These are phyloP conservation scores for Ophiocordyceps unilateralis DNA, from an alignment of 2,329 filamentous ascomycete genomes.

Conservation along the genomic window DNA sequence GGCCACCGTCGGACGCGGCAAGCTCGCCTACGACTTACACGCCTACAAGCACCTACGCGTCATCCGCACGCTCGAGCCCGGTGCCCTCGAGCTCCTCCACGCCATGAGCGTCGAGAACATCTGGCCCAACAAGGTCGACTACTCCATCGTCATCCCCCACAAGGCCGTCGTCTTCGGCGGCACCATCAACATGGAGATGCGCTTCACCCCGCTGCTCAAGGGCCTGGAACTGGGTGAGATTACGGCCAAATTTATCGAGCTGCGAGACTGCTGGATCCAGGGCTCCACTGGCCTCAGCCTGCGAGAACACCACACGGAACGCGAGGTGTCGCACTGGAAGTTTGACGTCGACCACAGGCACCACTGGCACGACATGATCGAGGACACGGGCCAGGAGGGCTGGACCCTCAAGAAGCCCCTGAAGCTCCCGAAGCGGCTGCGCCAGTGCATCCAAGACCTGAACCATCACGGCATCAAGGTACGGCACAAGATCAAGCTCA, in stretches of 20 bases:
- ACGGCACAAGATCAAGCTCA: conserved; percentile 81
- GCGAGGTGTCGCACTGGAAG: conserved; percentile 44
- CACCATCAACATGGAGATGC: conserved; percentile 67
- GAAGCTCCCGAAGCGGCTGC: conserved; percentile 66
- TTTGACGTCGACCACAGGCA: conserved; percentile 37
- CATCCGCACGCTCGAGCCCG: conserved; percentile 60
- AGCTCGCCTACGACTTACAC: conserved; percentile 74
- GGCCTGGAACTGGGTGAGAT: conserved; percentile 75
- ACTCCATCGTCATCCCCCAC: conserved; percentile 81
- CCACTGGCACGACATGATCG: conserved; percentile 52
- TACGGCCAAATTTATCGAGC: conserved; percentile 63
- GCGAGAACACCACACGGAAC: conserved; percentile 44
- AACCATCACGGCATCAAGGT: conserved; percentile 82
- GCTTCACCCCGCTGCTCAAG: conserved; percentile 76
- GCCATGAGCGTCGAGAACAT: conserved; percentile 94
- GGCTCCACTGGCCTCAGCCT: conserved; percentile 26
- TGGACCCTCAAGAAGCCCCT: conserved; percentile 43
- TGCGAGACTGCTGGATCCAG: conserved; percentile 46
- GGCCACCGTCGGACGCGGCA: conserved; percentile 72
- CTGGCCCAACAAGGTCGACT: conserved; percentile 95
- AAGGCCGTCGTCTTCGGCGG: conserved; percentile 92
- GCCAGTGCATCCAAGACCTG: conserved; percentile 75
- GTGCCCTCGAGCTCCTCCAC: conserved; percentile 62
- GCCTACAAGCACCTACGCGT: conserved; percentile 64
- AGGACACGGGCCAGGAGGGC: conserved; percentile 49